Conservation (phyloP, 768 basidiomycete species). For the Boletus vinaceobasis region DNA sequence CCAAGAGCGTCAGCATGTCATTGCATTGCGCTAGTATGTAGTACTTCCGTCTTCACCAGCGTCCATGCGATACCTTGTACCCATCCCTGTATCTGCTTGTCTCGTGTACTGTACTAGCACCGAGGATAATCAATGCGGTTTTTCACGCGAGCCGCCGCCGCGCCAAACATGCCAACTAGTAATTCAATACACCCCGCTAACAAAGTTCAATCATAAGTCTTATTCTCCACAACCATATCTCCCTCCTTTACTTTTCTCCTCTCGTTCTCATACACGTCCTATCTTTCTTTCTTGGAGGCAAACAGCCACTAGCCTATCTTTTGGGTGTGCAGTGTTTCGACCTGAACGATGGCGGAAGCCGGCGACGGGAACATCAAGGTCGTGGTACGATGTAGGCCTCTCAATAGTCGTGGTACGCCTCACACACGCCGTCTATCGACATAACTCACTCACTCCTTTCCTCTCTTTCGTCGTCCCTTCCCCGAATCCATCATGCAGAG, state of each 20-base stretch:
- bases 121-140: constrained; percentile 5
- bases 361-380: constrained; percentile 92
- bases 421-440: not conserved
- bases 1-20: not conserved
- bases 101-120: not conserved
- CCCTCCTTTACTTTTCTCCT: constrained; percentile 1
- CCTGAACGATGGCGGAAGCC: constrained; percentile 59
- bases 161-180: constrained; percentile 10
- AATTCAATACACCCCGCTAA: not conserved
- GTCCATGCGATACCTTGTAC: not conserved
- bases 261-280: constrained; percentile 1
- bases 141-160: constrained; percentile 23
- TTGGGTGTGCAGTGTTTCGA: constrained; percentile 15
- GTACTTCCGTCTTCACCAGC: not conserved
- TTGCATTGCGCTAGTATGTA: not conserved
- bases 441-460: not conserved
- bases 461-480: not conserved
- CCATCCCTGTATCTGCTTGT: not conserved
- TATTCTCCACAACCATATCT: constrained; percentile 7
- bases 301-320: constrained; percentile 8
- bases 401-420: constrained; percentile 85
- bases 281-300: constrained; percentile 13
- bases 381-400: constrained; percentile 92
- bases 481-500: constrained; percentile 47
- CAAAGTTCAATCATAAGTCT: not conserved